phyloP scores from a whole-genome alignment of 345 rosid genomes.

The Aurinia saxatilis region DNA sequence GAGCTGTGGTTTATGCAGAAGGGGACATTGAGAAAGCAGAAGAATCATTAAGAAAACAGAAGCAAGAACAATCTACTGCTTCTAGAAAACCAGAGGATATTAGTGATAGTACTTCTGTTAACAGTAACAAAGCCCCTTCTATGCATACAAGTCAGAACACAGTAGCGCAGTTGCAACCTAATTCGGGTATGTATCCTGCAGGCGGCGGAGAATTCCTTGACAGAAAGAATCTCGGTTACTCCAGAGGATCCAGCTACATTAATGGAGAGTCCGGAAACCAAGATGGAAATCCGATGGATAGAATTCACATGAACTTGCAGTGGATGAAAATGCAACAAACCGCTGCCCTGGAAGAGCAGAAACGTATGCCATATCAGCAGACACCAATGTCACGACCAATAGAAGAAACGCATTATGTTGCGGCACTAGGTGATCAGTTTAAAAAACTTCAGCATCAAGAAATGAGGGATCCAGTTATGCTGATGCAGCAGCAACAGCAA shows the following conservation, averaged over 20 bases:
- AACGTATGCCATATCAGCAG: constrained; percentile 48
- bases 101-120: constrained; percentile 40
- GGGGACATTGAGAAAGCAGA: constrained; percentile 79
- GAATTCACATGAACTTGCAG: constrained; percentile 47
- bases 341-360: constrained; percentile 40
- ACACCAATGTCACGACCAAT: constrained; percentile 38
- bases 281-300: constrained; percentile 46
- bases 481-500: constrained; percentile 70
- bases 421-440: constrained; percentile 43
- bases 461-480: constrained; percentile 54
- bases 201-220: constrained; percentile 47
- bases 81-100: constrained; percentile 52
- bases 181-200: constrained; percentile 29
- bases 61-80: constrained; percentile 47
- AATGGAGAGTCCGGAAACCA: constrained; percentile 37
- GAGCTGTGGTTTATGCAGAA: constrained; percentile 61
- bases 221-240: constrained; percentile 54
- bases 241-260: constrained; percentile 31
- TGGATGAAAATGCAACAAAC: constrained; percentile 54
- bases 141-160: constrained; percentile 33
- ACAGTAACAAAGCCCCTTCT: constrained; percentile 26
- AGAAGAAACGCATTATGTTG: constrained; percentile 42
- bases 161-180: constrained; percentile 41
- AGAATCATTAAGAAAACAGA: constrained; percentile 42
- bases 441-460: constrained; percentile 54